Percentiles rank a stretch among this genome's conserved stretches.
Conservation (phyloP, 2,329 filamentous ascomycete species). For the Penicillium sp. region DNA sequence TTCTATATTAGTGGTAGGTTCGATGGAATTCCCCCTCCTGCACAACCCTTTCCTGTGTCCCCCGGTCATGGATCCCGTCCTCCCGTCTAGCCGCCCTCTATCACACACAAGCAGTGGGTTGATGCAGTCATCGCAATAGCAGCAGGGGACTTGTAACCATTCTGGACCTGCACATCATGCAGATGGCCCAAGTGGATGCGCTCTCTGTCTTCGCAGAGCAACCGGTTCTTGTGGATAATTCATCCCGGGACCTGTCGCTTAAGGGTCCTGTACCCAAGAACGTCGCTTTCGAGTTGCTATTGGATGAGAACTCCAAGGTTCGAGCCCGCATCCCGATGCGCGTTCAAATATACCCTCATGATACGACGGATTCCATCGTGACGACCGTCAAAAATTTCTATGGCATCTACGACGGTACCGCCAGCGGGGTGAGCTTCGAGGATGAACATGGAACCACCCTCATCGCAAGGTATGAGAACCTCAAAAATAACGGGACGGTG, state of each 20-base stretch:
- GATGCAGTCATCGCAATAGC: constrained; percentile 37
- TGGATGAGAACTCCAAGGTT: constrained; percentile 61
- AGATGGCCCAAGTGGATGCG: constrained; percentile 40
- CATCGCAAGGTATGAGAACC: constrained; percentile 96
- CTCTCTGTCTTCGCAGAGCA: constrained; percentile 39
- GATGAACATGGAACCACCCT: constrained; percentile 86
- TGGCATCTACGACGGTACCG: constrained; percentile 82
- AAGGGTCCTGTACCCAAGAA: constrained; percentile 57
- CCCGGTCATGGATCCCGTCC: constrained; percentile 31
- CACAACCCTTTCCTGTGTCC: constrained; percentile 28
- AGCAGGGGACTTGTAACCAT: constrained; percentile 32
- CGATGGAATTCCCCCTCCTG: constrained; percentile 36
- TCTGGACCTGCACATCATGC: constrained; percentile 39
- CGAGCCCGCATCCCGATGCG: constrained; percentile 68
- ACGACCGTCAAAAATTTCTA: constrained; percentile 99
- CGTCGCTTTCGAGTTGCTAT: constrained; percentile 66
- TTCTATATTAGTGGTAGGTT: constrained; percentile 42
- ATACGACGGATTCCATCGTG: constrained; percentile 96
- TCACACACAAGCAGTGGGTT: constrained; percentile 37
- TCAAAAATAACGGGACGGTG: constrained; percentile 87
- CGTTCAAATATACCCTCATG: constrained; percentile 88
- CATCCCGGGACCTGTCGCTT: constrained; percentile 42
- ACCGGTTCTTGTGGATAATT: constrained; percentile 29
- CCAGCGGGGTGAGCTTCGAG: constrained; percentile 91
- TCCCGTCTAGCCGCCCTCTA: constrained; percentile 20